Evolutionary conservation across 495 filamentous ascomycete genomes (phyloP).

Genomic region (Hyaloscypha bicolor): DNA sequence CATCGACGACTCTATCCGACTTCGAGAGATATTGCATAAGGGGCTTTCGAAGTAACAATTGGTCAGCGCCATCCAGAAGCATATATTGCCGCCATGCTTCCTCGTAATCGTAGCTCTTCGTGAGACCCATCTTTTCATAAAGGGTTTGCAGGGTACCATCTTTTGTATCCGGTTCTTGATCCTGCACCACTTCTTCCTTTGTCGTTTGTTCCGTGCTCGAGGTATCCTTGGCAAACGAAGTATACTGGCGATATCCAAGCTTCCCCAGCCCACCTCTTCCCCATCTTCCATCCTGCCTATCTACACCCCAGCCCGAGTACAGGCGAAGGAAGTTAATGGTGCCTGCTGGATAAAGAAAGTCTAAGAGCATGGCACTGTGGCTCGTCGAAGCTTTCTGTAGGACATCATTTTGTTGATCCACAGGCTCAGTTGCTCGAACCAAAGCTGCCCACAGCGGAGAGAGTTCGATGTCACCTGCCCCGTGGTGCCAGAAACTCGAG

Average conservation of each 20-base stretch:
- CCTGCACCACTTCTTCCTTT: background rate
- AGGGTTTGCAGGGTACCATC: background rate
- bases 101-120: slow-evolving; percentile 25
- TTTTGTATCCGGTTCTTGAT: background rate
- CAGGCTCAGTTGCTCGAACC: slow-evolving; percentile 28
- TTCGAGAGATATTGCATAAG: slow-evolving; percentile 39
- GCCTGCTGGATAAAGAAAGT: slow-evolving; percentile 64
- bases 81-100: slow-evolving; percentile 38
- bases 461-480: slow-evolving; percentile 58
- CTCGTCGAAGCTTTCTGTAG: background rate
- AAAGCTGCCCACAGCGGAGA: slow-evolving; percentile 46
- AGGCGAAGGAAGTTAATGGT: slow-evolving; percentile 52
- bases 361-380: slow-evolving; percentile 46
- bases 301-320: slow-evolving; percentile 22
- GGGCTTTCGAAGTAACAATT: slow-evolving; percentile 15
- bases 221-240: slow-evolving; percentile 32
- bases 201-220: background rate
- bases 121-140: slow-evolving; percentile 12
- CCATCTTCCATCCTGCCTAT: slow-evolving; percentile 30
- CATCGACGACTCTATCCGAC: slow-evolving; percentile 40
- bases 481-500: slow-evolving; percentile 69
- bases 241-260: slow-evolving; percentile 36
- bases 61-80: slow-evolving; percentile 23
- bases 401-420: slow-evolving; percentile 5
- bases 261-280: slow-evolving; percentile 29